Evolutionary conservation across 345 rosid genomes (phyloP).

Genomic region (Salix caprea): DNA sequence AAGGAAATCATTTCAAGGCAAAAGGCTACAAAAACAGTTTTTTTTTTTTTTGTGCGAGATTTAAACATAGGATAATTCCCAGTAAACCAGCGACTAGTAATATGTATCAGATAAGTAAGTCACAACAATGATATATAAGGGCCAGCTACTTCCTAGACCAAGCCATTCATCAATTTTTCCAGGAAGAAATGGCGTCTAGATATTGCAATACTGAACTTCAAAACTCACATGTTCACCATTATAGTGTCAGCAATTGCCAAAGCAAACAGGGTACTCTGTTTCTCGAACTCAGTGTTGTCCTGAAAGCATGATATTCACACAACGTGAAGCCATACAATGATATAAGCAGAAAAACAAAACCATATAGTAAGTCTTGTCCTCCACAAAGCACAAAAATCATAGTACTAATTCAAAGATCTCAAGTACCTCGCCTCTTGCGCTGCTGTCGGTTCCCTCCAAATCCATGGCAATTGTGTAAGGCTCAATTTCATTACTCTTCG

Average conservation of each 20-base stretch:
- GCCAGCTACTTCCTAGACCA: background rate
- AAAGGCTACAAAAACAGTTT: background rate
- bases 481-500: slow-evolving; percentile 41
- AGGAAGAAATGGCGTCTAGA: background rate
- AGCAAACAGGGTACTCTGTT: slow-evolving; percentile 66
- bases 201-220: background rate
- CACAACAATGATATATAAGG: background rate
- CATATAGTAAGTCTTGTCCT: background rate
- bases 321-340: background rate
- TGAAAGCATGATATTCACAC: slow-evolving; percentile 18
- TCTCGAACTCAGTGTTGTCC: slow-evolving; percentile 80
- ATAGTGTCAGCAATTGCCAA: slow-evolving; percentile 17
- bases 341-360: background rate
- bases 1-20: background rate
- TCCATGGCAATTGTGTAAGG: slow-evolving; percentile 71
- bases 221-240: background rate
- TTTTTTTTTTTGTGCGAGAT: no score
- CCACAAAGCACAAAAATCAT: background rate
- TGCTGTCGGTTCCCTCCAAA: background rate
- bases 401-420: background rate
- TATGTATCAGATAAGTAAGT: background rate
- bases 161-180: background rate
- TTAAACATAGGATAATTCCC: background rate
- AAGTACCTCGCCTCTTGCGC: background rate
- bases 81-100: background rate